These are phyloP conservation scores for Morella rubra DNA, from an alignment of 306 rosid genomes.

Conservation along the genomic window DNA sequence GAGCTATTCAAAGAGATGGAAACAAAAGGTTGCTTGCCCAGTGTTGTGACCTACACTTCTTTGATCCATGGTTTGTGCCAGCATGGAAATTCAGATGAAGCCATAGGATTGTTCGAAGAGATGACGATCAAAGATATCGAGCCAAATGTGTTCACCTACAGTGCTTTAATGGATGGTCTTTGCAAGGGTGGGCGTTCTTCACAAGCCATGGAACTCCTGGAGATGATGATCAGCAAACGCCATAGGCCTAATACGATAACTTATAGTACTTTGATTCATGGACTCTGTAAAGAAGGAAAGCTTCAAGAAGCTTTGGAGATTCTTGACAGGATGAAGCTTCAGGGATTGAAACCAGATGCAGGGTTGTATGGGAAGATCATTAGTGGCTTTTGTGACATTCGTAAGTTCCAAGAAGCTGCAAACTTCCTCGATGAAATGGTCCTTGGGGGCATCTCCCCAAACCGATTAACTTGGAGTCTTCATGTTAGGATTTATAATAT, in stretches of 20 bases:
- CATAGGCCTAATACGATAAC: slow-evolving; percentile 71
- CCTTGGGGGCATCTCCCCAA: slow-evolving; percentile 62
- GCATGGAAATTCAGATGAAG: slow-evolving; percentile 60
- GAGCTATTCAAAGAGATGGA: slow-evolving; percentile 74
- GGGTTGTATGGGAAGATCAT: slow-evolving; percentile 76
- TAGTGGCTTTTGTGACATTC: slow-evolving; percentile 53
- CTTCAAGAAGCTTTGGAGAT: slow-evolving; percentile 69
- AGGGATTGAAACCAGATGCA: slow-evolving; percentile 82
- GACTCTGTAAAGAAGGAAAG: slow-evolving; percentile 78
- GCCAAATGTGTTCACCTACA: slow-evolving; percentile 85
- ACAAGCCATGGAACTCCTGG: slow-evolving; percentile 64
- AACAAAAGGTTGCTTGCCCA: slow-evolving; percentile 52
- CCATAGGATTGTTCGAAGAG: slow-evolving; percentile 59
- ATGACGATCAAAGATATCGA: slow-evolving; percentile 56
- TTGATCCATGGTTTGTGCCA: slow-evolving; percentile 81
- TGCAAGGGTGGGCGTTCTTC: slow-evolving; percentile 73
- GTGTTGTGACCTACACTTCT: slow-evolving; percentile 78
- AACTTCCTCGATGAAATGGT: slow-evolving; percentile 91
- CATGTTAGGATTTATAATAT: slow-evolving; percentile 68
- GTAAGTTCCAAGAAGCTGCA: slow-evolving; percentile 75
- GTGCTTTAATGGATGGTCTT: slow-evolving; percentile 74
- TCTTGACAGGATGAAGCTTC: slow-evolving; percentile 91
- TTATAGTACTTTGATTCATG: slow-evolving; percentile 68
- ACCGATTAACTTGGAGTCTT: slow-evolving; percentile 70
- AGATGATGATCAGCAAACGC: slow-evolving; percentile 53